Percentiles rank a stretch among this genome's conserved stretches.
Conservation (phyloP, 1,284 basidiomycete species). For the Tremellales sp. region DNA sequence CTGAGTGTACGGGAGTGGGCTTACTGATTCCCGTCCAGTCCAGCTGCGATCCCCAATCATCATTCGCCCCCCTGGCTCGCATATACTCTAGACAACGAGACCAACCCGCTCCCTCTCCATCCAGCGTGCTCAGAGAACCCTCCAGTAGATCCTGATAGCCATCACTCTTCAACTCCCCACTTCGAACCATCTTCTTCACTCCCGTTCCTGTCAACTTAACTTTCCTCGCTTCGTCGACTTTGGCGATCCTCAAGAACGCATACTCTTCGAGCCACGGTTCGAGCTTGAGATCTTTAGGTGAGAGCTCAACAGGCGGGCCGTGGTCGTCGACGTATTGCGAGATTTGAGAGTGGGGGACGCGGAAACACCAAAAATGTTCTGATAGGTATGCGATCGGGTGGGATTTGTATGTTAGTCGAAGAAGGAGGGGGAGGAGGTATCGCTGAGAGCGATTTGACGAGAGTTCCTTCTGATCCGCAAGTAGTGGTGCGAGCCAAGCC, state of each 20-base stretch:
- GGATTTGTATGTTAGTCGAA: slow-evolving; percentile 40
- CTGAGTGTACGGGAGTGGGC: too few relatives aligned
- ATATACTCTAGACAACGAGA: slow-evolving; percentile 16
- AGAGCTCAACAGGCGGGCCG: slow-evolving; percentile 29
- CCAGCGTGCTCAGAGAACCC: too few relatives aligned
- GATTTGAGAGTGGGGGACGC: slow-evolving; percentile 27
- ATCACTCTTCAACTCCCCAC: slow-evolving; percentile 21
- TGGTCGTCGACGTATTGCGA: slow-evolving; percentile 24
- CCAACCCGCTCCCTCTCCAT: too few relatives aligned
- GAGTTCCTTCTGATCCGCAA: slow-evolving; percentile 9
- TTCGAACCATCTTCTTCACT: slow-evolving; percentile 15
- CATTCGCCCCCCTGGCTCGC: slow-evolving; percentile 6
- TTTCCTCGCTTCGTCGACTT: slow-evolving; percentile 9
- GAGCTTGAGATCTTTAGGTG: slow-evolving; percentile 18
- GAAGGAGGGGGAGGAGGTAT: slow-evolving; percentile 40
- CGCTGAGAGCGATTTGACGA: slow-evolving; percentile 18
- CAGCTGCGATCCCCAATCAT: slow-evolving; percentile 61
- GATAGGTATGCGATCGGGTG: slow-evolving; percentile 42
- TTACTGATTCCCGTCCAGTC: slow-evolving; percentile 55
- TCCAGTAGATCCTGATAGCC: slow-evolving; percentile 20
- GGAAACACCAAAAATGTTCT: slow-evolving; percentile 47
- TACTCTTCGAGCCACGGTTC: slow-evolving; percentile 17
- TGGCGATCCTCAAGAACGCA: slow-evolving; percentile 34
- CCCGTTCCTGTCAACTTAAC: slow-evolving; percentile 19
- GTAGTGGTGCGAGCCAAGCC: slow-evolving; percentile 24